Percentiles rank a stretch among this genome's conserved stretches.
Conservation (phyloP, 495 filamentous ascomycete genomes). For the Cercophora newfieldiana region DNA sequence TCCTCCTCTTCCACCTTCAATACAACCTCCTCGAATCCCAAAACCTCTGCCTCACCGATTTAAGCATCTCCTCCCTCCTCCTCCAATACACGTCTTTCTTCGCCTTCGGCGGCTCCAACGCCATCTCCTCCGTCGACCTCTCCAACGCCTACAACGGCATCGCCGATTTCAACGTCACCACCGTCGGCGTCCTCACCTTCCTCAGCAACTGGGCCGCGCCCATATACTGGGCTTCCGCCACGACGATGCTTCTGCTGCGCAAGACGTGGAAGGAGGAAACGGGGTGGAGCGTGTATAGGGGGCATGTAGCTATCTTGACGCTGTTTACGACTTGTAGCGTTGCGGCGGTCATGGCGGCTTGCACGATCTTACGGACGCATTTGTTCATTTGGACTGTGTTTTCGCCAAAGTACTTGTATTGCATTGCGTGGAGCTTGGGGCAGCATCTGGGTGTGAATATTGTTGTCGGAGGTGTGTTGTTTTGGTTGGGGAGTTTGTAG, state of each 20-base stretch:
- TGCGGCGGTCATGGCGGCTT: slow-evolving; percentile 82
- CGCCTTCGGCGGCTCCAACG: slow-evolving; percentile 86
- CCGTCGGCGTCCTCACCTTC: slow-evolving; percentile 80
- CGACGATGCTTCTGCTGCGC: slow-evolving; percentile 53
- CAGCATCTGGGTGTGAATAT: slow-evolving; percentile 75
- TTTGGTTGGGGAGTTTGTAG: slow-evolving; percentile 44
- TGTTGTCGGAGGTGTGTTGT: slow-evolving; percentile 55
- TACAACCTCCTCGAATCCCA: slow-evolving; percentile 48
- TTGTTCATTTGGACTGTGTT: slow-evolving; percentile 99
- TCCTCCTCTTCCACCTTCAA: slow-evolving; percentile 68
- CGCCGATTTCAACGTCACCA: slow-evolving; percentile 61
- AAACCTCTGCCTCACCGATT: slow-evolving; percentile 51
- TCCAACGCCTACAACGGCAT: slow-evolving; percentile 84
- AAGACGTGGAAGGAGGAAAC: slow-evolving; percentile 16
- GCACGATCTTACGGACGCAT: slow-evolving; percentile 79
- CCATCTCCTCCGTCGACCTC: slow-evolving; percentile 85
- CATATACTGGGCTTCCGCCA: slow-evolving; percentile 77
- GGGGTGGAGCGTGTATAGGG: slow-evolving; percentile 29
- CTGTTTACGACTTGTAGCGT: slow-evolving; percentile 61
- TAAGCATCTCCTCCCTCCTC: slow-evolving; percentile 64
- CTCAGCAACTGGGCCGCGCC: slow-evolving; percentile 88
- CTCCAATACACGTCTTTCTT: slow-evolving; percentile 82
- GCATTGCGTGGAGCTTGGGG: slow-evolving; percentile 80
- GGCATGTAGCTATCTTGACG: slow-evolving; percentile 63
- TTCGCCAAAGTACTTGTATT: slow-evolving; percentile 92